Evolutionary conservation across 1,284 basidiomycete species (phyloP).

Genomic region (Fomitopsis schrenkii): DNA sequence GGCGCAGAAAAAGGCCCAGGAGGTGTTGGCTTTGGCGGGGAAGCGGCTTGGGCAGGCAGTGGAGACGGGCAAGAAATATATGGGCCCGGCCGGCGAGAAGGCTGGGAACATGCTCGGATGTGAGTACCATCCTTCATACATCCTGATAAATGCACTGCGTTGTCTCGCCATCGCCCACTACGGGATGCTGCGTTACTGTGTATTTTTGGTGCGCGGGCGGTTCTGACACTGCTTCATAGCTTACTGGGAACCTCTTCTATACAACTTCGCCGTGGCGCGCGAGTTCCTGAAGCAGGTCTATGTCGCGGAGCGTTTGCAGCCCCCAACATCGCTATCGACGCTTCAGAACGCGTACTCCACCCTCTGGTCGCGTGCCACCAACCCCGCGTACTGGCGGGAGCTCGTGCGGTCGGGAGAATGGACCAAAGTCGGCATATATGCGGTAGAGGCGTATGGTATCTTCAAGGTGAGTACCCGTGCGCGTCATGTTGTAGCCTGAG

Average conservation of each 20-base stretch:
- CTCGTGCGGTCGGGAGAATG: conserved; percentile 73
- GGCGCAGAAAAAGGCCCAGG: conserved; percentile 66
- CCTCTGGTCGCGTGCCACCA: conserved; percentile 67
- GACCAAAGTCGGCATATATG: conserved; percentile 80
- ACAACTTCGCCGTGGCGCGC: conserved; percentile 82
- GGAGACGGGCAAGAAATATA: conserved; percentile 47
- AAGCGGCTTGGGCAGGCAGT: conserved; percentile 51
- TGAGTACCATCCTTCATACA: conserved; percentile 29
- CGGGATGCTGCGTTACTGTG: background rate
- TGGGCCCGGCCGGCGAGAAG: conserved; percentile 59
- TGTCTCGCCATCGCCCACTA: background rate
- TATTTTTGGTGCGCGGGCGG: no score
- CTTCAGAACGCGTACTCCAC: conserved; percentile 71
- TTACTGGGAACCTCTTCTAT: conserved; percentile 78
- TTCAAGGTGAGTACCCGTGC: conserved; percentile 58
- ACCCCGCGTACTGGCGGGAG: conserved; percentile 68
- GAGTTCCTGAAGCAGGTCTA: conserved; percentile 92
- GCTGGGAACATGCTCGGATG: conserved; percentile 62
- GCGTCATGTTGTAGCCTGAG: background rate
- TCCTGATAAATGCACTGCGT: background rate
- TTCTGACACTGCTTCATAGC: conserved; percentile 38
- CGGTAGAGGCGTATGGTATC: conserved; percentile 84
- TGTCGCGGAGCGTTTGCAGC: conserved; percentile 81
- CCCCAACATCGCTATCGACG: conserved; percentile 66
- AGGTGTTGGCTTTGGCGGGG: conserved; percentile 55